Evolutionary conservation across 768 basidiomycete species (phyloP).

Genomic region (Termitomyces sp.): DNA sequence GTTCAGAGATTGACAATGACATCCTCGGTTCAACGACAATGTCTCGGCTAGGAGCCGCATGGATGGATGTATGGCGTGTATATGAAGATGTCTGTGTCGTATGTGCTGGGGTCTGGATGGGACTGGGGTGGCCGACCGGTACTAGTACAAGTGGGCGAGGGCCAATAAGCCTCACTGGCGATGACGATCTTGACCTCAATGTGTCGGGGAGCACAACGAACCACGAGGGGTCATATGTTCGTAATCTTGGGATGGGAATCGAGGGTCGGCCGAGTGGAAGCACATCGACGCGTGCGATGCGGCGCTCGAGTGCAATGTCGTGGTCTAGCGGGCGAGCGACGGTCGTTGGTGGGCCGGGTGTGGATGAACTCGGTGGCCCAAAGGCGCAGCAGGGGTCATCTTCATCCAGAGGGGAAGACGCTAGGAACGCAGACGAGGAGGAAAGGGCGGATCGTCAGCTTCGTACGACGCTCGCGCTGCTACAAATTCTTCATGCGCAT

Average conservation of each 20-base stretch:
- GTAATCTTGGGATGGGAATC: conserved; percentile 65
- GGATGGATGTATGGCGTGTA: conserved; percentile 74
- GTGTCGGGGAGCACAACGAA: not conserved
- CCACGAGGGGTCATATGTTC: conserved; percentile 27
- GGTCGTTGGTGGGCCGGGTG: conserved; percentile 22
- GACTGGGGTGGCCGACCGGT: conserved; percentile 64
- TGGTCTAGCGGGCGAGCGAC: conserved; percentile 37
- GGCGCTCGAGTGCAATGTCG: conserved; percentile 46
- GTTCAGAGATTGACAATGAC: not conserved
- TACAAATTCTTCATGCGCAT: conserved; percentile 67
- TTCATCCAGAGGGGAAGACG: not conserved
- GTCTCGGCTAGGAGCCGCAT: conserved; percentile 38
- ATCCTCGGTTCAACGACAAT: conserved; percentile 14
- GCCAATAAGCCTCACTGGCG: conserved; percentile 59
- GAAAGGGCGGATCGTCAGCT: conserved; percentile 28
- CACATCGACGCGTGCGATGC: conserved; percentile 21
- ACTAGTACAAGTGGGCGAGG: conserved; percentile 42
- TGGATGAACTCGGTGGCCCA: conserved; percentile 14
- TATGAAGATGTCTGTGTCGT: conserved; percentile 84
- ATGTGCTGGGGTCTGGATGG: conserved; percentile 80
- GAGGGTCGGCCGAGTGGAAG: conserved; percentile 44
- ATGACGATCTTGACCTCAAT: conserved; percentile 47
- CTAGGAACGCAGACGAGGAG: conserved; percentile 18
- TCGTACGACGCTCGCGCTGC: conserved; percentile 47
- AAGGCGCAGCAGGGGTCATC: not conserved